Evolutionary conservation across 2,329 filamentous ascomycete species (phyloP).

Genomic region (Thelonectria olida): DNA sequence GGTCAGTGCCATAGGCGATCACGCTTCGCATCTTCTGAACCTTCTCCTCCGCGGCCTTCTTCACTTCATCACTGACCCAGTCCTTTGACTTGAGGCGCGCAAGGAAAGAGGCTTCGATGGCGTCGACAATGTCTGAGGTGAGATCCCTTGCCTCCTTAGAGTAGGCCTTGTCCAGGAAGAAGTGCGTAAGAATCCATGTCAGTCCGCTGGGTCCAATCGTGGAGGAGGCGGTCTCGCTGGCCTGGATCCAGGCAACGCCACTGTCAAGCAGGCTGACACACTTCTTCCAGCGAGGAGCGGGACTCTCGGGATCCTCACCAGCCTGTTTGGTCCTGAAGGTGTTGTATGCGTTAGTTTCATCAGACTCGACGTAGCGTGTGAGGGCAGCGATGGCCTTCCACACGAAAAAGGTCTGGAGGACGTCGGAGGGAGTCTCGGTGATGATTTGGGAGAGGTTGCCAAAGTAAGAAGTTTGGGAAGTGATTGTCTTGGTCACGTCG

Average conservation of each 20-base stretch:
- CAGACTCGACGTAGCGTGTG: slow-evolving; percentile 63
- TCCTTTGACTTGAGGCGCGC: slow-evolving; percentile 64
- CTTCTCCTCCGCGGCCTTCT: slow-evolving; percentile 68
- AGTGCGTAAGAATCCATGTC: slow-evolving; percentile 75
- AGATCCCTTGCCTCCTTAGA: slow-evolving; percentile 72
- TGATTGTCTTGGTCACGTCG: slow-evolving; percentile 57
- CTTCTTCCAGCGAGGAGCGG: slow-evolving; percentile 16
- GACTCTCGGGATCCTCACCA: slow-evolving; percentile 50
- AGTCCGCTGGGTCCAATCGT: slow-evolving; percentile 50
- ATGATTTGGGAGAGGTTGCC: slow-evolving; percentile 66
- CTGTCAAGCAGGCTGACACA: slow-evolving; percentile 18
- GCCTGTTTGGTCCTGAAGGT: slow-evolving; percentile 68
- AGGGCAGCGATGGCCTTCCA: slow-evolving; percentile 70
- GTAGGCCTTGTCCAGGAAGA: slow-evolving; percentile 76
- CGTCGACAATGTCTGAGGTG: slow-evolving; percentile 74
- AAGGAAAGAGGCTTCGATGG: slow-evolving; percentile 74
- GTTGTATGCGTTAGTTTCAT: slow-evolving; percentile 66
- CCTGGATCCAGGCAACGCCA: slow-evolving; percentile 18
- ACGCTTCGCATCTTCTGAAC: slow-evolving; percentile 74
- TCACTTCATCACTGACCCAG: slow-evolving; percentile 73
- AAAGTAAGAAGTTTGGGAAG: slow-evolving; percentile 66
- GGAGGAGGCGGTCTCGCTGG: accelerated
- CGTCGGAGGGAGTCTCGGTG: slow-evolving; percentile 60
- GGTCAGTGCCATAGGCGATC: slow-evolving; percentile 73
- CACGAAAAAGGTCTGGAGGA: slow-evolving; percentile 68